Evolutionary conservation across 2,329 filamentous ascomycete genomes (phyloP), one percentile per base, ranked within the genome.

Genomic region (Fusarium tuaranense): DNA sequence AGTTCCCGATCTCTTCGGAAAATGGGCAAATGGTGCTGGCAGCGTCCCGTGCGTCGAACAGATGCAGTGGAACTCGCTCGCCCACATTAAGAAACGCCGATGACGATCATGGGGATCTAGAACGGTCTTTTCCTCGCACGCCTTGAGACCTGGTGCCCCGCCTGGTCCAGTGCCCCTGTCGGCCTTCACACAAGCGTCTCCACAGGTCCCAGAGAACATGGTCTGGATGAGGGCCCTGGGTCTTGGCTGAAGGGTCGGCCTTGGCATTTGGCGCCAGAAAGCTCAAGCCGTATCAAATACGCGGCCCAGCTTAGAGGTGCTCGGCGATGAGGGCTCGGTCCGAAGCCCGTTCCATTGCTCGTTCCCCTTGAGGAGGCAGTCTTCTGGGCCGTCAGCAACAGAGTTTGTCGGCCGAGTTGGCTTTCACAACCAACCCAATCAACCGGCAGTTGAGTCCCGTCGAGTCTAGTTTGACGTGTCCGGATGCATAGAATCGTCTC

Each of bases 61-160:
- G 44, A 76, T 71, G 57, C 64, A 55, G 71, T 79, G 77, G 77
- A 72, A 77, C 74, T 70, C 51, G n/a, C 61, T 59, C 64, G 53
- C 65, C 77, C 68, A 71, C 67, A 73, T 78, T 58, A 22, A 77
- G 77, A 74, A 77, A 70, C 71, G 51, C 68, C 70, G 36, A 76
- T 79, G 76, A 77, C 71, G 77, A 79, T 79, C 74, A 48, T 61
- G 27, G 36, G 53, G 63, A 67, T 79, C 77, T 79, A 75, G 77
- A 79, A 75, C 77, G 71, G 77, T 75, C 77, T 77, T 48, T 70
- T 48, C 62, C 44, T 64, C 59, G 44, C 65, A 70, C 48, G 51
- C 67, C 57, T 73, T 58, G 62, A 38, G 65, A 53, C 58, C 62
- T 71, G 62, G 69, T 57, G 65, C 63, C 61, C 71, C 67, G 36